These are phyloP conservation scores for Fragosphaeria purpurea DNA, from an alignment of 2,329 filamentous ascomycete species.

Conservation along the genomic window DNA sequence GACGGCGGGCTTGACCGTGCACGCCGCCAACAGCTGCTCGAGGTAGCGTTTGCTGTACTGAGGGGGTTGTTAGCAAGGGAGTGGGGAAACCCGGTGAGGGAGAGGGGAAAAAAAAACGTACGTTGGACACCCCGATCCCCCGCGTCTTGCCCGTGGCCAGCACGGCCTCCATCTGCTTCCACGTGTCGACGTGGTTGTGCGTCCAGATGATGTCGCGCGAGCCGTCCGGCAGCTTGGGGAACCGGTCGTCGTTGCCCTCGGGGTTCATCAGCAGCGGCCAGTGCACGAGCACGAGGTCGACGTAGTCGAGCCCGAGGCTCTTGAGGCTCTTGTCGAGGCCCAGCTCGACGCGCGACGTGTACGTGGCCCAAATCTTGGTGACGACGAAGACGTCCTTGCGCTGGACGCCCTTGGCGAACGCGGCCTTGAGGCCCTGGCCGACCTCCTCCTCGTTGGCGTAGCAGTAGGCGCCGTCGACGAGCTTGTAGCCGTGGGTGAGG, in stretches of 20 bases:
- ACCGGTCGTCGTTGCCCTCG: constrained; percentile 60
- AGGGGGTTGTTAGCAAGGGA: background rate
- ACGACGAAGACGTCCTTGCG: constrained; percentile 75
- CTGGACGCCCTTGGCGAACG: constrained; percentile 59
- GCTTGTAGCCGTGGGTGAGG: constrained; percentile 45
- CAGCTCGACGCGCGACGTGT: constrained; percentile 58
- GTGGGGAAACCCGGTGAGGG: background rate
- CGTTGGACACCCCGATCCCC: constrained; percentile 47
- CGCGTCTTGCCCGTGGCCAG: constrained; percentile 47
- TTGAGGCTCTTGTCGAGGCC: constrained; percentile 64
- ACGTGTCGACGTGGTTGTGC: constrained; percentile 65
- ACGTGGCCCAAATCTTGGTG: constrained; percentile 78
- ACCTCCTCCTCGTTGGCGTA: constrained; percentile 79
- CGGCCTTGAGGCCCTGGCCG: constrained; percentile 64
- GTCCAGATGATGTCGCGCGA: constrained; percentile 59
- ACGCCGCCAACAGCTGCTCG: constrained; percentile 40
- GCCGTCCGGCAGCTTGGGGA: constrained; percentile 66
- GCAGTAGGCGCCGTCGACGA: constrained; percentile 65
- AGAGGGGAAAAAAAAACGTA: constrained; percentile 17
- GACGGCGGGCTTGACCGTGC: constrained; percentile 49
- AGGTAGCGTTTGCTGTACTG: constrained; percentile 48
- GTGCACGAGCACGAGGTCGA: constrained; percentile 75
- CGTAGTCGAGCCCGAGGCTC: constrained; percentile 65
- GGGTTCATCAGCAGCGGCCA: constrained; percentile 78
- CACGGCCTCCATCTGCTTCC: constrained; percentile 65